These are phyloP conservation scores for Kodamaea sp. DNA, from an alignment of 1,139 yeast genomes.

Conservation along the genomic window DNA sequence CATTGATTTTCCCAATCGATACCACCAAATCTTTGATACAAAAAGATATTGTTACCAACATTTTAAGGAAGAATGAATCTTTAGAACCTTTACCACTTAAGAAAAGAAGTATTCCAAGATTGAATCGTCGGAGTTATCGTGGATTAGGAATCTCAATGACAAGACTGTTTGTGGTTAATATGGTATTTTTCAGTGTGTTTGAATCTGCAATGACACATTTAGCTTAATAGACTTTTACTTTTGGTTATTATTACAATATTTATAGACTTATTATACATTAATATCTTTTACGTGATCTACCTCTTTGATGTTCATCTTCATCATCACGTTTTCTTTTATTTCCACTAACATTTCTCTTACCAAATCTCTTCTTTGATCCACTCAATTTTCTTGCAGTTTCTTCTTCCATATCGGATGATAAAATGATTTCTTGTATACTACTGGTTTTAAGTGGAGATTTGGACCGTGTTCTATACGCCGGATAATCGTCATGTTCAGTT, in stretches of 20 bases:
- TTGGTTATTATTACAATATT: neutral
- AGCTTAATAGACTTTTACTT: conserved; percentile 17
- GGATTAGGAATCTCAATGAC: conserved; percentile 74
- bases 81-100: conserved; percentile 31
- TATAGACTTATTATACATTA: neutral
- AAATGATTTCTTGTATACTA: conserved; percentile 25
- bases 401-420: conserved; percentile 22
- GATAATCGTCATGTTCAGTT: conserved; percentile 21
- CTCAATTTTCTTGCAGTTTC: conserved; percentile 14
- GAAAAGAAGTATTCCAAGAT: conserved; percentile 29
- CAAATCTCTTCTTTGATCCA: conserved; percentile 7
- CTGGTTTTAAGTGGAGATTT: conserved; percentile 39
- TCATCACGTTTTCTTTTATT: conserved; percentile 2
- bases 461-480: conserved; percentile 40
- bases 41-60: conserved; percentile 65
- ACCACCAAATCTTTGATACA: conserved; percentile 74
- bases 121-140: conserved; percentile 55
- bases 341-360: too few species aligned
- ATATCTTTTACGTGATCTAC: conserved; percentile 15
- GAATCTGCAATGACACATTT: conserved; percentile 61
- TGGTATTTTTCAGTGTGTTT: conserved; percentile 70
- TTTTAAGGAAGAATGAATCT: conserved; percentile 51
- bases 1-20: conserved; percentile 72
- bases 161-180: conserved; percentile 68
- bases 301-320: conserved; percentile 10